Conservation (phyloP, 2,329 filamentous ascomycete genomes). For the Decorospora gaudefroyi region DNA sequence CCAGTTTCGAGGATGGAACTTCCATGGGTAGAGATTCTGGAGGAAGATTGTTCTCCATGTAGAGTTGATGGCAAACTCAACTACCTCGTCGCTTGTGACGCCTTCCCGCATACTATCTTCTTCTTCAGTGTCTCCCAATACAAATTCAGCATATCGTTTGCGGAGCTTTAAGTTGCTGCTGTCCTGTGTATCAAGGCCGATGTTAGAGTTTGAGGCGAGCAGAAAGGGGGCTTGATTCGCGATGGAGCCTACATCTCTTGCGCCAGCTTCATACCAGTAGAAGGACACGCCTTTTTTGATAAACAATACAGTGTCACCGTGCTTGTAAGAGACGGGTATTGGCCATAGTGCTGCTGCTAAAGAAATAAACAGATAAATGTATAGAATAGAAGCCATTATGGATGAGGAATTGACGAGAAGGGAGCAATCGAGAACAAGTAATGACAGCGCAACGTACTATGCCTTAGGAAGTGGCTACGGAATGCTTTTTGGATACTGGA, state of each 20-base stretch:
- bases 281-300: conserved; percentile 47
- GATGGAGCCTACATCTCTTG: conserved; percentile 38
- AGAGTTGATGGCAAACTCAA: conserved; percentile 56
- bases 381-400: conserved; percentile 32
- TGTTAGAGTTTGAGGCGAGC: conserved; percentile 29
- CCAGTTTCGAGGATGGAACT: conserved; percentile 67
- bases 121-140: conserved; percentile 3
- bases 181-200: conserved; percentile 13
- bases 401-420: conserved; percentile 1
- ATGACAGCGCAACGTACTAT: background rate
- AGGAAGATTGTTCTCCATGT: conserved; percentile 67
- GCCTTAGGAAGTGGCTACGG: background rate
- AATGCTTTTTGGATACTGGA: conserved; percentile 3
- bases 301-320: conserved; percentile 49
- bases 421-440: background rate
- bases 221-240: conserved; percentile 20
- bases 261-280: conserved; percentile 41
- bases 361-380: conserved; percentile 25
- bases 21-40: conserved; percentile 76
- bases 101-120: conserved; percentile 1
- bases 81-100: conserved; percentile 56
- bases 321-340: conserved; percentile 44
- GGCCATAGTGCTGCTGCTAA: conserved; percentile 52
- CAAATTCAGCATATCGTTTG: conserved; percentile 15
- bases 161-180: conserved; percentile 12